Percentiles rank a stretch among this genome's conserved stretches.
phyloP scores from a whole-genome alignment of 2,329 filamentous ascomycete species.

The Aureobasidium pullulans region DNA sequence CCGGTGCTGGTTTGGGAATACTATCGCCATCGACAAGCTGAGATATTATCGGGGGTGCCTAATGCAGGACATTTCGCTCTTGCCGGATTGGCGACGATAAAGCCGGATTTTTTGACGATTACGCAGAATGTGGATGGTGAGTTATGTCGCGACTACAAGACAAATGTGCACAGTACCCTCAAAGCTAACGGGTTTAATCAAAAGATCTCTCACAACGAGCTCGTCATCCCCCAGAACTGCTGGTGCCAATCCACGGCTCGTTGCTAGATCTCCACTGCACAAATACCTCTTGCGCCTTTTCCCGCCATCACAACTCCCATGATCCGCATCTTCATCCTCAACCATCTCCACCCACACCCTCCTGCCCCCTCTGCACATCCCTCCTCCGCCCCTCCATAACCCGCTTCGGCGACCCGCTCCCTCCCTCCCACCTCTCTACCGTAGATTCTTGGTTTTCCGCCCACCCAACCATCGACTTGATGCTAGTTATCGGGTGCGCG shows the following conservation, averaged over 20 bases:
- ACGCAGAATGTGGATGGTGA: slow-evolving; percentile 1
- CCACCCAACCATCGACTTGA: background rate
- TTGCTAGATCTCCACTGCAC: background rate
- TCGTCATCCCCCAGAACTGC: background rate
- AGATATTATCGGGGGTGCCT: background rate
- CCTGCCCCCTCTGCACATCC: background rate
- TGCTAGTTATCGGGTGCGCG: background rate
- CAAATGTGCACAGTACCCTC: too few relatives aligned
- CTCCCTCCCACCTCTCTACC: background rate
- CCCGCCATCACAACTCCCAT: background rate
- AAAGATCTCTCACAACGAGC: slow-evolving; percentile 5
- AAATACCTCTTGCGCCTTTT: background rate
- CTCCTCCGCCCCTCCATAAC: background rate
- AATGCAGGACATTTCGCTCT: slow-evolving; percentile 2
- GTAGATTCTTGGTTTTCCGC: background rate
- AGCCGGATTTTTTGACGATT: background rate
- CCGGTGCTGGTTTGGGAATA: background rate
- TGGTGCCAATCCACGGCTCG: background rate
- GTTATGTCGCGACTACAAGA: too few relatives aligned
- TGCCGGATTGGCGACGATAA: background rate
- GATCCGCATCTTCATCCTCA: background rate
- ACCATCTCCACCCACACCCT: background rate
- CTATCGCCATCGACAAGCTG: background rate
- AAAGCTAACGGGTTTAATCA: background rate
- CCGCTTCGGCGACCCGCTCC: background rate